Percentiles rank a stretch among this genome's conserved stretches.
Evolutionary conservation across 2,329 filamentous ascomycete species (phyloP).

Genomic region (Lachnellula hyalina): DNA sequence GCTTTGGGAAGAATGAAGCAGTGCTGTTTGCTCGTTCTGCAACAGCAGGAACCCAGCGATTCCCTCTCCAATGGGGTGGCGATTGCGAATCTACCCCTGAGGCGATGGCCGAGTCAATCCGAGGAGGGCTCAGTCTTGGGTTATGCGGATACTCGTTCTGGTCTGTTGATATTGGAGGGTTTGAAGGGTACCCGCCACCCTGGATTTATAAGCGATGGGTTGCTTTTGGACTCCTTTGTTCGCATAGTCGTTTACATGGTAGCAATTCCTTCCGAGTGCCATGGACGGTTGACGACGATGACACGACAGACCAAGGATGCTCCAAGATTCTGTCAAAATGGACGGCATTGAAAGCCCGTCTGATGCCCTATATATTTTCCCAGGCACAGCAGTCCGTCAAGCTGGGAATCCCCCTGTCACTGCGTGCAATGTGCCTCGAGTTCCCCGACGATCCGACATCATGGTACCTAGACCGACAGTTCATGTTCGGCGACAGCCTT

Average conservation of each 20-base stretch:
- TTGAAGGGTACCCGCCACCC: conserved; percentile 52
- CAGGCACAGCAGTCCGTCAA: conserved; percentile 45
- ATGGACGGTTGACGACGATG: conserved; percentile 56
- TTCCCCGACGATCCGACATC: conserved; percentile 55
- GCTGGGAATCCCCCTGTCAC: conserved; percentile 47
- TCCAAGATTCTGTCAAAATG: conserved; percentile 44
- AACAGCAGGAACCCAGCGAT: conserved; percentile 53
- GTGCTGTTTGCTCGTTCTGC: conserved; percentile 55
- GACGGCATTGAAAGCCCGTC: conserved; percentile 43
- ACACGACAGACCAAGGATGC: conserved; percentile 40
- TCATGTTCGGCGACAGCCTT: conserved; percentile 54
- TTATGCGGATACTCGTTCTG: conserved; percentile 55
- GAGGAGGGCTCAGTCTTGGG: conserved; percentile 51
- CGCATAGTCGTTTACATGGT: conserved; percentile 54
- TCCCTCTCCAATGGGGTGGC: conserved; percentile 56
- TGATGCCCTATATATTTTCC: conserved; percentile 54
- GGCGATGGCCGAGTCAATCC: conserved; percentile 56
- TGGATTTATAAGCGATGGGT: conserved; percentile 62
- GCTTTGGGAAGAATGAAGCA: conserved; percentile 44
- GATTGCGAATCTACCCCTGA: conserved; percentile 59
- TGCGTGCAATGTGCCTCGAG: conserved; percentile 54
- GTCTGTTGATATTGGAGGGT: conserved; percentile 59
- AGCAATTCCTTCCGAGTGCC: conserved; percentile 57
- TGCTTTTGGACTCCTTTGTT: conserved; percentile 56
- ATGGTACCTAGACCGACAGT: conserved; percentile 54